Percentiles rank a stretch among this genome's conserved stretches.
Conservation (phyloP, 257 asterid species). For the Euphrasia confusa region DNA sequence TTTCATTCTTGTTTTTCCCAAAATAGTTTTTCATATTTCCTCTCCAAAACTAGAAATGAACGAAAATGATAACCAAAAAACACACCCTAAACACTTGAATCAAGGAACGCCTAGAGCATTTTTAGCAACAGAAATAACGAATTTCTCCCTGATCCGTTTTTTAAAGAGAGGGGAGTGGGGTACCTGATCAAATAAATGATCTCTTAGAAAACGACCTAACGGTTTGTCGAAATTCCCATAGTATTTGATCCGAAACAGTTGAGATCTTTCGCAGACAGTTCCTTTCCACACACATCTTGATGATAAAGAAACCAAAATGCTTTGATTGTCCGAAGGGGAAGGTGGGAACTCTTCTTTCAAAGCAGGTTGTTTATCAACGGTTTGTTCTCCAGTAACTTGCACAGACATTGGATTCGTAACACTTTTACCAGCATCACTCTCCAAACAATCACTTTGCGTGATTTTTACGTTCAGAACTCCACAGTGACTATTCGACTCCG, state of each 20-base stretch:
- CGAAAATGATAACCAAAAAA: not conserved
- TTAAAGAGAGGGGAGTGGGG: conserved; percentile 25
- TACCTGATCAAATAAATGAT: conserved; percentile 91
- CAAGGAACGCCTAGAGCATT: conserved; percentile 3
- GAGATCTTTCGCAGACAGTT: conserved; percentile 93
- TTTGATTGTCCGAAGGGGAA: conserved; percentile 82
- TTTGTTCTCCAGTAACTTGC: conserved; percentile 22
- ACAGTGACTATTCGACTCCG: conserved; percentile 28
- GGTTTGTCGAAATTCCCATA: conserved; percentile 94
- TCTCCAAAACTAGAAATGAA: not conserved
- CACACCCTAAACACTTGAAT: conserved; percentile 11
- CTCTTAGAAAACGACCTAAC: conserved; percentile 86
- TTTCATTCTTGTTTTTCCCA: not conserved
- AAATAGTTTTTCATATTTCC: not conserved
- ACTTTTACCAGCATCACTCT: conserved; percentile 29
- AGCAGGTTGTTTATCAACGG: conserved; percentile 36
- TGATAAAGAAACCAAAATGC: conserved; percentile 88
- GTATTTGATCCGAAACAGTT: conserved; percentile 82
- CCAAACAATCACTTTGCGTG: conserved; percentile 29
- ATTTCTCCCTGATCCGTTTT: not conserved
- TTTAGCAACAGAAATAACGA: conserved; percentile 2
- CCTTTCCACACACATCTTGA: conserved; percentile 95
- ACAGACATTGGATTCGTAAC: conserved; percentile 24
- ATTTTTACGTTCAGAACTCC: conserved; percentile 31
- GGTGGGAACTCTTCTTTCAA: conserved; percentile 72